Evolutionary conservation across 1,139 yeast species (phyloP).

Genomic region (Saccharomyces hybrid): DNA sequence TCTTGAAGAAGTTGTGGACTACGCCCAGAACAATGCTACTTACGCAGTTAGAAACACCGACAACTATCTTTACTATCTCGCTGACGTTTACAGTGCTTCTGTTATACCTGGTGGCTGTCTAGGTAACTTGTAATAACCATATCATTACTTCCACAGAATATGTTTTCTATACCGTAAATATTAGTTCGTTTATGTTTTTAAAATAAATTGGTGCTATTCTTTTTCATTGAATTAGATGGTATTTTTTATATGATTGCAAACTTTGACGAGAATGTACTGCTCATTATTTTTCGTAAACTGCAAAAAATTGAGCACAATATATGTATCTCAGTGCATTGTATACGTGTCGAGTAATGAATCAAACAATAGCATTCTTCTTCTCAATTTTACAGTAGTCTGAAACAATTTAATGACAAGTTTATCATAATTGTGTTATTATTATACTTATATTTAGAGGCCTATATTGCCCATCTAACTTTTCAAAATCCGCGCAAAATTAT

Average conservation of each 20-base stretch:
- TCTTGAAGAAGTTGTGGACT: constrained; percentile 21
- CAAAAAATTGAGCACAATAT: neutral
- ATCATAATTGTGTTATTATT: no score
- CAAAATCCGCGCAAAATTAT: no score
- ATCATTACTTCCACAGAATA: neutral
- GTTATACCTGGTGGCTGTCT: constrained; percentile 23
- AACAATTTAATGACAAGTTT: no score
- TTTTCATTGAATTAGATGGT: neutral
- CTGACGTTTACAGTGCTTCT: constrained; percentile 23
- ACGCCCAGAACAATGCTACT: constrained; percentile 22
- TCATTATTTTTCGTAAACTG: neutral
- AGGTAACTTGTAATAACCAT: neutral
- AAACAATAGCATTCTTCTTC: neutral
- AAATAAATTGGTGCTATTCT: neutral
- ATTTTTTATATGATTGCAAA: neutral
- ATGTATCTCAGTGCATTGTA: no score
- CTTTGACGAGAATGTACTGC: neutral
- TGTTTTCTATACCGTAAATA: neutral
- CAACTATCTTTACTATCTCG: constrained; percentile 23
- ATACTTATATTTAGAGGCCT: no score
- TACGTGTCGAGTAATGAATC: no score
- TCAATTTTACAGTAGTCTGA: no score
- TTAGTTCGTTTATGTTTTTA: neutral
- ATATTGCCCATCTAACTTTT: no score
- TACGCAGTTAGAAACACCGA: constrained; percentile 28